These are phyloP conservation scores for Termitomyces sp. DNA, from an alignment of 768 basidiomycete genomes.

Conservation along the genomic window DNA sequence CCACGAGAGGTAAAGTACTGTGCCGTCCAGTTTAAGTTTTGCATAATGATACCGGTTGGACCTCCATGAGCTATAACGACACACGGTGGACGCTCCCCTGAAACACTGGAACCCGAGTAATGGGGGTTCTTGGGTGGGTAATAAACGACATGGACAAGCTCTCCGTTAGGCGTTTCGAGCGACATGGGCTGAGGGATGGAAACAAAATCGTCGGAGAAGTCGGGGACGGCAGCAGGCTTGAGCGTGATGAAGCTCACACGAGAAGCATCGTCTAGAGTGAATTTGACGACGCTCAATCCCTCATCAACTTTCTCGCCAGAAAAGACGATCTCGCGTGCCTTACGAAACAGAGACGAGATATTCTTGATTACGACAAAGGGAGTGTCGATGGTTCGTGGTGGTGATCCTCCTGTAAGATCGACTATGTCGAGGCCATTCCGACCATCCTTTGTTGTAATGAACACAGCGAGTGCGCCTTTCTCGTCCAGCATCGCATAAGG, in stretches of 20 bases:
- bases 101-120: slow-evolving; percentile 46
- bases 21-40: slow-evolving; percentile 51
- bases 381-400: slow-evolving; percentile 32
- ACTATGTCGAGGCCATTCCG: slow-evolving; percentile 39
- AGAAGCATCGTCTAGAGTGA: slow-evolving; percentile 25
- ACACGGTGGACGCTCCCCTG: slow-evolving; percentile 64
- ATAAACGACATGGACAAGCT: slow-evolving; percentile 59
- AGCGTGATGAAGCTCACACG: slow-evolving; percentile 20
- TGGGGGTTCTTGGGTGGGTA: slow-evolving; percentile 67
- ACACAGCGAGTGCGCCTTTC: slow-evolving; percentile 31
- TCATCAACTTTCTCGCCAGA: slow-evolving; percentile 41
- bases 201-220: slow-evolving; percentile 34
- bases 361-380: slow-evolving; percentile 42
- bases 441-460: slow-evolving; percentile 41
- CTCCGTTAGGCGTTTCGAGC: slow-evolving; percentile 32
- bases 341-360: slow-evolving; percentile 33
- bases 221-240: slow-evolving; percentile 18
- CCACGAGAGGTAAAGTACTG: slow-evolving; percentile 72
- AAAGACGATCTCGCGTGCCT: slow-evolving; percentile 37
- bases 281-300: slow-evolving; percentile 35
- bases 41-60: slow-evolving; percentile 50
- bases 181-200: slow-evolving; percentile 51
- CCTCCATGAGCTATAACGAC: slow-evolving; percentile 71
- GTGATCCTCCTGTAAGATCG: slow-evolving; percentile 28
- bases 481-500: slow-evolving; percentile 47